Evolutionary conservation across 306 rosid species (phyloP), one percentile per base, ranked within the genome.

Genomic region (Purshia tridentata): DNA sequence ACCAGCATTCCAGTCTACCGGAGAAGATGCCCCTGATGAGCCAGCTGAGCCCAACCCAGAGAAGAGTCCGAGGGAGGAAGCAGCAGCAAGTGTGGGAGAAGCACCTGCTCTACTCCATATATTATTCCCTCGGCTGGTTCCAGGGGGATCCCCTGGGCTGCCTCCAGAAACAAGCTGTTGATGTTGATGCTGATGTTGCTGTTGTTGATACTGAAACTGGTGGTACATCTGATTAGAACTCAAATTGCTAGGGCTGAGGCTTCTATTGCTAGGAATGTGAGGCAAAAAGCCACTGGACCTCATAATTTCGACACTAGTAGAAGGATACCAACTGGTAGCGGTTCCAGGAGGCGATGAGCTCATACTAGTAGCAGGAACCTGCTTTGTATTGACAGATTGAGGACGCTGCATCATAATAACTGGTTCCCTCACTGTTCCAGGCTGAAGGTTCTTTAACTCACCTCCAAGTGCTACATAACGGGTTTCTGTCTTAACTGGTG

Each of bases 11-110:
- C 99, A 95, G 82, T 91, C 99, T 40, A 88, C 91, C 0, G 89
- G 91, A 75, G 96, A 90, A 37, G 96, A 77, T 44, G 89, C 84
- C 75, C 98, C 97, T 8, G 99, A 87, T 39, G 94, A 79, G 20
- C 86, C 87, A 14, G 90, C 83, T 15, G 96, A 90, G 19, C 98
- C 94, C 75, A 84, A 46, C 64, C 92, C 93, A 2, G 99, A 90
- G 86, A 91, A 95, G n/a, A 95, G 93, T 42, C 99, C 99, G 0
- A 95, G 90, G 47, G 98, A 95, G 42, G 98, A 82, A 45, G 99
- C 97, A 19, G 96, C 89, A 67, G 97, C 91, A 59, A 95, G 81
- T 4, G 87, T 61, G 39, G 96, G 92, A 53, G 90, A 77, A 49
- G 90, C 74, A 79, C 86, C 88, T 12, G 84, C 71, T 79, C 96